Evolutionary conservation across 208 protist genomes (phyloP).

Genomic region (Jaenimonas drosophilae): DNA sequence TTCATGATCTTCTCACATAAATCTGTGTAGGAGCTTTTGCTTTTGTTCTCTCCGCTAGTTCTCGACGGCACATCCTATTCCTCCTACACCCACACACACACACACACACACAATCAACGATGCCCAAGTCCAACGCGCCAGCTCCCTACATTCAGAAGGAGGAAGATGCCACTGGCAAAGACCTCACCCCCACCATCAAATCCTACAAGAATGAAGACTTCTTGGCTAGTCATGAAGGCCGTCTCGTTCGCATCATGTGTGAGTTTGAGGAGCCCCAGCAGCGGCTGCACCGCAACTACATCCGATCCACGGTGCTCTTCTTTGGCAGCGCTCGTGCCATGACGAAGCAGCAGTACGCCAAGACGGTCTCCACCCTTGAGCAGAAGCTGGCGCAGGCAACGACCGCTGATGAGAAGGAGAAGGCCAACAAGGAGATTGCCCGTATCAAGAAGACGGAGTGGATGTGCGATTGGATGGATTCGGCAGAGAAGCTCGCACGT

Average conservation of each 20-base stretch:
- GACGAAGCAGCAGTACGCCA: conserved; percentile 54
- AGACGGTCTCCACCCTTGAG: conserved; percentile 19
- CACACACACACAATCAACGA: too few species aligned
- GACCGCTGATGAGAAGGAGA: conserved; percentile 7
- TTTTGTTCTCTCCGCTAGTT: too few species aligned
- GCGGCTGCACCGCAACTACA: conserved; percentile 49
- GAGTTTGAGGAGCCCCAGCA: conserved; percentile 87
- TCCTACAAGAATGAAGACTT: conserved; percentile 86
- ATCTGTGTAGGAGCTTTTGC: too few species aligned
- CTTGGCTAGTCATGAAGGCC: conserved; percentile 53
- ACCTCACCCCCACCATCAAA: conserved; percentile 67
- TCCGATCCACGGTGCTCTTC: conserved; percentile 86
- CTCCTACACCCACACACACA: too few species aligned
- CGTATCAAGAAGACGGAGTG: conserved; percentile 73
- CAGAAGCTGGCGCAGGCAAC: conserved; percentile 10
- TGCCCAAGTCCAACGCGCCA: conserved; percentile 10
- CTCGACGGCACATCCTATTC: too few species aligned
- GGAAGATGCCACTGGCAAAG: conserved; percentile 31
- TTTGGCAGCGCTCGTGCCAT: conserved; percentile 89
- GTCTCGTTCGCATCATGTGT: conserved; percentile 86
- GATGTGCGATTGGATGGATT: conserved; percentile 88
- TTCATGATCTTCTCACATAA: too few species aligned
- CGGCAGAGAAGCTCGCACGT: conserved; percentile 47
- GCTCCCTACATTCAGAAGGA: conserved; percentile 68
- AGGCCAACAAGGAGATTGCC: conserved; percentile 22